These are phyloP conservation scores for Geranomyces variabilis DNA, from an alignment of 192 early-diverging fungal species.

Conservation along the genomic window DNA sequence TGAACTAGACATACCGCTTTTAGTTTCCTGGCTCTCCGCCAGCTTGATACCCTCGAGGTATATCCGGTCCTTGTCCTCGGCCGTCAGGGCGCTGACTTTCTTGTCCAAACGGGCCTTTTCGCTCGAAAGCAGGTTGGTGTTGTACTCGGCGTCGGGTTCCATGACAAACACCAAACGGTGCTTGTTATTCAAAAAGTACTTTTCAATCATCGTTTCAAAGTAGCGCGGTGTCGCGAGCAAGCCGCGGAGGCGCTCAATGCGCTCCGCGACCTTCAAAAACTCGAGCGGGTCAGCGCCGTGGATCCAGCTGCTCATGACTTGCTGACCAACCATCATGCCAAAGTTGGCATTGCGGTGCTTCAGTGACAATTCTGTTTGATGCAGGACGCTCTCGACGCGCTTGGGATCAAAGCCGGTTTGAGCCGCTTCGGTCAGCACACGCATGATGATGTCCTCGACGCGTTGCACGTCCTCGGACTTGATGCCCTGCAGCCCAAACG, in stretches of 20 bases:
- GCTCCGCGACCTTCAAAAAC: slow-evolving; percentile 76
- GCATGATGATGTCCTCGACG: slow-evolving; percentile 71
- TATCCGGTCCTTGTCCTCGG: slow-evolving; percentile 63
- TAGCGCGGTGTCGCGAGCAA: slow-evolving; percentile 58
- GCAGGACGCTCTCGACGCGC: slow-evolving; percentile 82
- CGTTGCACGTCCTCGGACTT: slow-evolving; percentile 62
- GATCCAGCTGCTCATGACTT: slow-evolving; percentile 80
- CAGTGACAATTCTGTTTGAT: slow-evolving; percentile 85
- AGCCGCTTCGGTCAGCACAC: slow-evolving; percentile 68
- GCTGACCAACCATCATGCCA: slow-evolving; percentile 81
- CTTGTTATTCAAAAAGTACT: slow-evolving; percentile 78
- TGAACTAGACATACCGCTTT: slow-evolving; percentile 58
- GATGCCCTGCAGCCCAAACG: slow-evolving; percentile 90
- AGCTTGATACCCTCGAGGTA: slow-evolving; percentile 70
- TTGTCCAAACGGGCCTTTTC: slow-evolving; percentile 70
- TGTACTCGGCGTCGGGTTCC: slow-evolving; percentile 74
- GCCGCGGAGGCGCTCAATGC: slow-evolving; percentile 70
- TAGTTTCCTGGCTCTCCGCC: slow-evolving; percentile 68
- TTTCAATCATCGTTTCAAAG: slow-evolving; percentile 74
- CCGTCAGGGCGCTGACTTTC: slow-evolving; percentile 64
- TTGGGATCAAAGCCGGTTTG: slow-evolving; percentile 77
- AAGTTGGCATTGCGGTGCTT: slow-evolving; percentile 90
- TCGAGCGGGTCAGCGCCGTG: slow-evolving; percentile 86
- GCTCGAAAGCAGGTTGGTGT: slow-evolving; percentile 54
- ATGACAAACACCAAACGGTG: slow-evolving; percentile 82